A percentile compares a stretch with the other conserved stretches of the same genome.
These are phyloP conservation scores for Sclerotinia subarctica DNA, from an alignment of 2,329 filamentous ascomycete genomes.

Conservation along the genomic window DNA sequence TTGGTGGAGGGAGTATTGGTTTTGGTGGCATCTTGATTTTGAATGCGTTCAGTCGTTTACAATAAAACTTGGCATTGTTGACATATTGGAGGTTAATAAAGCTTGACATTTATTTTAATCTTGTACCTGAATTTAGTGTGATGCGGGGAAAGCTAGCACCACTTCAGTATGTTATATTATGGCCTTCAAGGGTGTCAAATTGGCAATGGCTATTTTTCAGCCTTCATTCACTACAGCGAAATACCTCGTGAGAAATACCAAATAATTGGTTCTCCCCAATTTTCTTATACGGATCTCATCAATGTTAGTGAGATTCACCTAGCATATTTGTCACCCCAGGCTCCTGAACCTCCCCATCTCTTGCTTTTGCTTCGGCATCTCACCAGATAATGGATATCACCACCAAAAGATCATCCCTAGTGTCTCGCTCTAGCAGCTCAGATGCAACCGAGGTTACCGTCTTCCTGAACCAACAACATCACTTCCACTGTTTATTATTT, in stretches of 20 bases:
- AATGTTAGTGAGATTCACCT: neutral
- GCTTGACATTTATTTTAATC: neutral
- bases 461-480: neutral
- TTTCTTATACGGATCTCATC: neutral
- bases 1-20: slow-evolving; percentile 21
- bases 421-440: neutral
- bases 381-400: neutral
- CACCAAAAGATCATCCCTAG: neutral
- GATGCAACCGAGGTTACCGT: neutral
- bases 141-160: slow-evolving; percentile 4
- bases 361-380: too few relatives aligned
- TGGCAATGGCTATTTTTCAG: too few relatives aligned
- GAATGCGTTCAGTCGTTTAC: neutral
- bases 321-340: neutral
- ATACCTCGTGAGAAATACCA: too few relatives aligned
- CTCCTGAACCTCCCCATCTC: neutral
- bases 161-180: neutral
- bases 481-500: neutral
- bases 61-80: slow-evolving; percentile 6
- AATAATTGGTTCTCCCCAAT: too few relatives aligned
- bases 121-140: slow-evolving; percentile 8
- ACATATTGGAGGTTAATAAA: slow-evolving; percentile 8
- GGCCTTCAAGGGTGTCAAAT: neutral
- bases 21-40: slow-evolving; percentile 34
- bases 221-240: too few relatives aligned